Evolutionary conservation across 352 stramenopile species (phyloP).

Genomic region (Phytopythium cucurbitacearum): DNA sequence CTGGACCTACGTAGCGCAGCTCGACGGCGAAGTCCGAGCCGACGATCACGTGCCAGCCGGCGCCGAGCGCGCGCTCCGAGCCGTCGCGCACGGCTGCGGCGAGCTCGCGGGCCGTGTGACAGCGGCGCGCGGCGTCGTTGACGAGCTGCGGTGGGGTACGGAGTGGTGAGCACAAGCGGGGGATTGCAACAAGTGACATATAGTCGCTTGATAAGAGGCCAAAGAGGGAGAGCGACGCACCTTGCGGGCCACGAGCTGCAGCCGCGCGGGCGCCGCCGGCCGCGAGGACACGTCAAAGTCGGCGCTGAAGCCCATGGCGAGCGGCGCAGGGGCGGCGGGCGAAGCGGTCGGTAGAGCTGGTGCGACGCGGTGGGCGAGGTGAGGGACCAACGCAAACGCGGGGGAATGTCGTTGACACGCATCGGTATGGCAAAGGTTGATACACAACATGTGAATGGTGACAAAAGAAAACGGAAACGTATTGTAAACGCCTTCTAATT

Average conservation of each 20-base stretch:
- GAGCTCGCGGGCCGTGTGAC: conserved; percentile 60
- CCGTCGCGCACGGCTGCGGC: conserved; percentile 25
- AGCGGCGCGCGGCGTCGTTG: conserved; percentile 48
- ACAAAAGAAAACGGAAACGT: too few relatives aligned
- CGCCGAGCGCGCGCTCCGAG: conserved; percentile 42
- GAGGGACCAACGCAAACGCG: too few relatives aligned
- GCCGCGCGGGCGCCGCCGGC: conserved; percentile 31
- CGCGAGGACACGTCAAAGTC: conserved; percentile 64
- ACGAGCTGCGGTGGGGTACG: conserved; percentile 21
- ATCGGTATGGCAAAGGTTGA: not conserved
- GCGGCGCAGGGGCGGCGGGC: not conserved
- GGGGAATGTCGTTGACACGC: not conserved
- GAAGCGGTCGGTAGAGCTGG: not conserved
- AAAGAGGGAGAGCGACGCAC: conserved; percentile 7
- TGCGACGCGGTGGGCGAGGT: not conserved
- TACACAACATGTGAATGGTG: not conserved
- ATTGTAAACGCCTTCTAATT: too few relatives aligned
- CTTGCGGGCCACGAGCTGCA: conserved; percentile 41
- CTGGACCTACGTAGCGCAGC: conserved; percentile 58
- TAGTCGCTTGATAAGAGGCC: not conserved
- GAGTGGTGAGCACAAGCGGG: not conserved
- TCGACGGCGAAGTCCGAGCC: conserved; percentile 71
- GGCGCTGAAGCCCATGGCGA: conserved; percentile 34
- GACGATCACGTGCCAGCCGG: conserved; percentile 67
- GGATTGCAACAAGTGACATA: not conserved